These are phyloP conservation scores for Cadophora sp. DNA, from an alignment of 2,329 filamentous ascomycete species.

Conservation along the genomic window DNA sequence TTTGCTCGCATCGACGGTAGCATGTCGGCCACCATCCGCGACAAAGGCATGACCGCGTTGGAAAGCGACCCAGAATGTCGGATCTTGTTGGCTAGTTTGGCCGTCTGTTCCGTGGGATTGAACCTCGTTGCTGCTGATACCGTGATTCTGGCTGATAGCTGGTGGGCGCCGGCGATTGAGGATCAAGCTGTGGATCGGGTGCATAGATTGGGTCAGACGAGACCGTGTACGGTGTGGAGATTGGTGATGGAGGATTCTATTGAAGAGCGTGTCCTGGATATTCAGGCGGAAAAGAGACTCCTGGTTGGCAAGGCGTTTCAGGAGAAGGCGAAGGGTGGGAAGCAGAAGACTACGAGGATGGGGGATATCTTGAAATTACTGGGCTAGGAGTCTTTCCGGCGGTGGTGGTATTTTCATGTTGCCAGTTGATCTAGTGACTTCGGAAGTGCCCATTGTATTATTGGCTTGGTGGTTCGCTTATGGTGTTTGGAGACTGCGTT, in stretches of 20 bases:
- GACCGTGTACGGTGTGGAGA: conserved; percentile 79
- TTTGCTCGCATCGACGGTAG: conserved; percentile 81
- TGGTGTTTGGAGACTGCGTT: background rate
- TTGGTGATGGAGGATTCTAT: conserved; percentile 82
- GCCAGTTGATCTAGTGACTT: background rate
- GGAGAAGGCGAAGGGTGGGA: conserved; percentile 68
- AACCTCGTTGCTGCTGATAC: conserved; percentile 88
- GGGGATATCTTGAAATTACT: conserved; percentile 58
- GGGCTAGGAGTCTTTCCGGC: background rate
- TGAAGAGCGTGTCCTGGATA: conserved; percentile 79
- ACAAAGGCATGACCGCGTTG: conserved; percentile 71
- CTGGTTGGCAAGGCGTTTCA: conserved; percentile 81
- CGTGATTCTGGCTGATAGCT: conserved; percentile 82
- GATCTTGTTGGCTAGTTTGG: conserved; percentile 81
- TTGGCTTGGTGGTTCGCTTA: background rate
- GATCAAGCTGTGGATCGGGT: conserved; percentile 91
- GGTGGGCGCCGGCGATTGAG: conserved; percentile 94
- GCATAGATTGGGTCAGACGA: conserved; percentile 82
- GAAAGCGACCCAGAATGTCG: conserved; percentile 71
- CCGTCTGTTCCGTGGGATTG: conserved; percentile 83
- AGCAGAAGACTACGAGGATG: conserved; percentile 61
- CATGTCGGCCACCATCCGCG: conserved; percentile 75
- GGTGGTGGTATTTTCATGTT: background rate
- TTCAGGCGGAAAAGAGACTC: conserved; percentile 80
- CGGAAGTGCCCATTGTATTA: background rate